Percentiles rank a stretch among this genome's conserved stretches.
These are phyloP conservation scores for Colletotrichum ledebouriae DNA, from an alignment of 2,329 filamentous ascomycete genomes.

Conservation along the genomic window DNA sequence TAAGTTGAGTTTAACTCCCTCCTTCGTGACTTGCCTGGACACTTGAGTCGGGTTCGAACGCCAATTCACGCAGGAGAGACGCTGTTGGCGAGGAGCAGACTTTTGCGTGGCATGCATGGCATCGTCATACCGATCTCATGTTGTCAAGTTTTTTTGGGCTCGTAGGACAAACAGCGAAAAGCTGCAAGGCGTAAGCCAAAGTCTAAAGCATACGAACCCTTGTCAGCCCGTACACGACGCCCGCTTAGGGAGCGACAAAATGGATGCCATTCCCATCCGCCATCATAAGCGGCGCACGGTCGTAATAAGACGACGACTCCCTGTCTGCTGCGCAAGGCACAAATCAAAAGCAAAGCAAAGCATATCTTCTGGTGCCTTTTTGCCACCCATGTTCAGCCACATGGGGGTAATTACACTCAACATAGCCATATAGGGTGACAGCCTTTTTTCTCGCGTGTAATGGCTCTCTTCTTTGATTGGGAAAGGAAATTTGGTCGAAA, in stretches of 20 bases:
- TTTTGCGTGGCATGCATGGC: slow-evolving; percentile 27
- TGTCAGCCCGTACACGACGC: slow-evolving; percentile 7
- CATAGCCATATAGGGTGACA: slow-evolving; percentile 5
- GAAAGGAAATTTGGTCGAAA: slow-evolving; percentile 38
- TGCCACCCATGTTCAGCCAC: too few relatives aligned
- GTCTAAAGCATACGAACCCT: slow-evolving; percentile 11
- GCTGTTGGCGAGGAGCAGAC: not conserved
- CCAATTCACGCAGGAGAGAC: not conserved
- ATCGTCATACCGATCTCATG: slow-evolving; percentile 36
- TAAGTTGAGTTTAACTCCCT: slow-evolving; percentile 29
- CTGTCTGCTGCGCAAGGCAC: slow-evolving; percentile 28
- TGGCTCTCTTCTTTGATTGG: slow-evolving; percentile 22
- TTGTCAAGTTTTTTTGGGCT: not conserved
- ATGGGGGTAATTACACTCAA: not conserved
- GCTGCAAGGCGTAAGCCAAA: slow-evolving; percentile 30
- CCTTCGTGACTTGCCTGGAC: not conserved
- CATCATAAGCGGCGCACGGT: slow-evolving; percentile 1
- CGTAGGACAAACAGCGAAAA: not conserved
- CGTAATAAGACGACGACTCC: slow-evolving; percentile 5
- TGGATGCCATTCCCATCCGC: slow-evolving; percentile 14
- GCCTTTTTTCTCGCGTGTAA: slow-evolving; percentile 4
- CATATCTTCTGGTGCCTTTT: too few relatives aligned
- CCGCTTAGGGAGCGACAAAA: slow-evolving; percentile 5
- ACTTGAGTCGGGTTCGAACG: slow-evolving; percentile 1
- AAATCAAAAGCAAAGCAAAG: slow-evolving; percentile 6